Evolutionary conservation across 495 filamentous ascomycete species (phyloP).

Genomic region (Neurospora tetraspora): DNA sequence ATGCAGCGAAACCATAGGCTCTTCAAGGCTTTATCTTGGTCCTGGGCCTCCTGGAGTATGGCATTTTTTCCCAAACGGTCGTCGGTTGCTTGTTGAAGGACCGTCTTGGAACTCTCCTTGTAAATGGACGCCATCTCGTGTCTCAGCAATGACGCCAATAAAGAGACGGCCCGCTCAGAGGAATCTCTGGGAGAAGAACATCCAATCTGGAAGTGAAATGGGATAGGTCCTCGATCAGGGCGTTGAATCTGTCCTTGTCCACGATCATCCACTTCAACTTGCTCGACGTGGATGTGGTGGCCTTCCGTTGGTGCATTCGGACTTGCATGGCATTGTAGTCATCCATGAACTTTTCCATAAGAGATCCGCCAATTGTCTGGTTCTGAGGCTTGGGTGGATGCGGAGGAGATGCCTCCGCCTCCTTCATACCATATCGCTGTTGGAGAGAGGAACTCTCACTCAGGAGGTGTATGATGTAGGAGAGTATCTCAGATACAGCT

Average conservation of each 20-base stretch:
- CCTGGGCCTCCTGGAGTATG: neutral
- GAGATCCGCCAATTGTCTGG: neutral
- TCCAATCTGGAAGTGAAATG: neutral
- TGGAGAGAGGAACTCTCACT: neutral
- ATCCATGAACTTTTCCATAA: neutral
- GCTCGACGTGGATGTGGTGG: neutral
- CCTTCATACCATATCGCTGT: neutral
- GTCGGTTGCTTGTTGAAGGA: neutral
- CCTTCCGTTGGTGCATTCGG: neutral
- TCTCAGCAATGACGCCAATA: neutral
- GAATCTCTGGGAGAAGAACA: neutral
- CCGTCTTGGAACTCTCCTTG: neutral
- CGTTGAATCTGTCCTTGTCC: neutral
- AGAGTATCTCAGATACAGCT: neutral
- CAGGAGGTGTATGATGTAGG: neutral
- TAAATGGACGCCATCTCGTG: neutral
- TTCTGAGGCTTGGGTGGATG: neutral
- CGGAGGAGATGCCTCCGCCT: neutral
- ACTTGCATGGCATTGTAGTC: neutral
- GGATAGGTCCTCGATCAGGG: neutral
- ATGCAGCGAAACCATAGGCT: neutral
- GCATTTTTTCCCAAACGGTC: neutral
- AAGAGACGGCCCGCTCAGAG: neutral
- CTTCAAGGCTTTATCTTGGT: neutral
- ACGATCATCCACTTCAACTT: neutral